A percentile compares a stretch with the other conserved stretches of the same genome.
These are phyloP conservation scores for Lactarius psammicola DNA, from an alignment of 768 basidiomycete genomes.

Conservation along the genomic window DNA sequence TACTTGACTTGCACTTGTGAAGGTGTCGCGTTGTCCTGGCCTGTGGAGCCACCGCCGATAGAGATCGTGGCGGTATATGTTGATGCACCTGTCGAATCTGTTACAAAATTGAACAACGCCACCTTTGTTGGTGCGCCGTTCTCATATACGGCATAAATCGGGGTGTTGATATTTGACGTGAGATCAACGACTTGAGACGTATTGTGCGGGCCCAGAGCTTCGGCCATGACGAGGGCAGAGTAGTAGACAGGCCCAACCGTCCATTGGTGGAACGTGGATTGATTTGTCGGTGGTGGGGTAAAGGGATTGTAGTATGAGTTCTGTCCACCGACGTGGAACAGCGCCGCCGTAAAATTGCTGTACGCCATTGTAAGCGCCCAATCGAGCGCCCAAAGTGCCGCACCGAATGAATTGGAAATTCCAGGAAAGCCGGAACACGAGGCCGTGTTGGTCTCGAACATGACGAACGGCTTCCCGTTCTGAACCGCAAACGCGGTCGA, in stretches of 20 bases:
- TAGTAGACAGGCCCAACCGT: constrained; percentile 75
- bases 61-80: constrained; percentile 53
- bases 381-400: constrained; percentile 53
- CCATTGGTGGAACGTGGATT: constrained; percentile 61
- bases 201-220: constrained; percentile 63
- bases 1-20: constrained; percentile 53
- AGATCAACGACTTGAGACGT: constrained; percentile 67
- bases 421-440: constrained; percentile 50
- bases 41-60: constrained; percentile 45
- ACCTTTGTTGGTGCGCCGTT: constrained; percentile 58
- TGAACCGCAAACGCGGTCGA: constrained; percentile 43
- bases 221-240: constrained; percentile 65
- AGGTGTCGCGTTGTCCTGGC: constrained; percentile 42
- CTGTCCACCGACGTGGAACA: constrained; percentile 60
- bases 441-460: constrained; percentile 60
- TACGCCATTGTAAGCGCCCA: constrained; percentile 54
- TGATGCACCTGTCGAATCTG: constrained; percentile 55
- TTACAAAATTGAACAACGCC: constrained; percentile 71
- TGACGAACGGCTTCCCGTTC: constrained; percentile 45
- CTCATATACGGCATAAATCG: constrained; percentile 73
- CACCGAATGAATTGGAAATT: constrained; percentile 58
- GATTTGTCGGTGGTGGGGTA: constrained; percentile 53
- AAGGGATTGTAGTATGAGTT: constrained; percentile 59
- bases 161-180: constrained; percentile 47
- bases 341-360: constrained; percentile 44